A percentile compares a stretch with the other conserved stretches of the same genome.
These are phyloP conservation scores for Pseudogymnoascus sp. DNA, from an alignment of 2,329 filamentous ascomycete species.

Conservation along the genomic window DNA sequence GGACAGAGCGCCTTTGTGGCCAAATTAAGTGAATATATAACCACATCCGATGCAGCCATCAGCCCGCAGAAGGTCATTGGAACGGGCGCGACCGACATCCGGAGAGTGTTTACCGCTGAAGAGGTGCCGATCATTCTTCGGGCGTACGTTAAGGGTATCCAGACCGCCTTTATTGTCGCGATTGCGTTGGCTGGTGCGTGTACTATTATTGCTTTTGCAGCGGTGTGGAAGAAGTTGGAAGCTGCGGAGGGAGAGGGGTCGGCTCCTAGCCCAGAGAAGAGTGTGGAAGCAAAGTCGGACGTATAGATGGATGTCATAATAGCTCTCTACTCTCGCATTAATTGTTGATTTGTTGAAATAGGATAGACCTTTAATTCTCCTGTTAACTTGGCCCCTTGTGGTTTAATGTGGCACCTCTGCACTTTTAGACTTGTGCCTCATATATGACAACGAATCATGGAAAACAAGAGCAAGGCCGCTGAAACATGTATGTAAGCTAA, in stretches of 20 bases:
- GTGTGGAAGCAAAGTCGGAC: background rate
- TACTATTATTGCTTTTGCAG: background rate
- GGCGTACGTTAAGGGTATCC: constrained; percentile 32
- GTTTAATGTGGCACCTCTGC: background rate
- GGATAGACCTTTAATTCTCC: background rate
- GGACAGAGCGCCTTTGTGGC: constrained; percentile 43
- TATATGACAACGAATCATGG: too few species aligned
- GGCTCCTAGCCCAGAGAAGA: background rate
- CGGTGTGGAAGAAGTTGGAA: background rate
- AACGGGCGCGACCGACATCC: constrained; percentile 38
- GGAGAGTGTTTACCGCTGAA: constrained; percentile 26
- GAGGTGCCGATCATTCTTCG: constrained; percentile 33
- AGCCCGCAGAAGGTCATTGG: constrained; percentile 30
- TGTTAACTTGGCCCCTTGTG: background rate
- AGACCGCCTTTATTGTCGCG: constrained; percentile 22
- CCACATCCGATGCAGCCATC: constrained; percentile 24
- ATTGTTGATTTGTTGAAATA: background rate
- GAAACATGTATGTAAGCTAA: too few species aligned
- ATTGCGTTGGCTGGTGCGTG: constrained; percentile 23
- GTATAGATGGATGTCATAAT: background rate
- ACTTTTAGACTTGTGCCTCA: background rate
- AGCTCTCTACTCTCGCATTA: background rate
- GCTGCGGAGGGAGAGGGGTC: background rate
- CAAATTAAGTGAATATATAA: constrained; percentile 23
- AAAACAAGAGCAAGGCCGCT: too few species aligned